Evolutionary conservation across 2,329 filamentous ascomycete genomes (phyloP).

Genomic region (Penicillium sp.): DNA sequence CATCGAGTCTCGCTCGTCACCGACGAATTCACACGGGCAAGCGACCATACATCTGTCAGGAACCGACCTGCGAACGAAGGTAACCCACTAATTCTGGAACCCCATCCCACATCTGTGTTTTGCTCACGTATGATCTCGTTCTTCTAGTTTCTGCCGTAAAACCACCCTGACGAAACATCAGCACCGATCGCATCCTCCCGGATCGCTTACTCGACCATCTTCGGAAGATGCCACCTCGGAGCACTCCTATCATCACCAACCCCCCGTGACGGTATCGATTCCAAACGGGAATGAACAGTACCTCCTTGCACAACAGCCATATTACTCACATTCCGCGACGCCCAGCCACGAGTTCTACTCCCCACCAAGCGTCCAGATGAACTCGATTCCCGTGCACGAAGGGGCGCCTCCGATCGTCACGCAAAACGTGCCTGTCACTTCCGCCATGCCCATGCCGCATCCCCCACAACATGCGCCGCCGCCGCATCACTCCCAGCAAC

Average conservation of each 20-base stretch:
- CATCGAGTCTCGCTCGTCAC: constrained; percentile 47
- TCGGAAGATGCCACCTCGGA: constrained; percentile 45
- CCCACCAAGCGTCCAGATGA: constrained; percentile 38
- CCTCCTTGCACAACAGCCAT: constrained; percentile 42
- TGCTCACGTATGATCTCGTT: neutral
- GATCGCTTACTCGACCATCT: constrained; percentile 38
- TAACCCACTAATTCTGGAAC: constrained; percentile 25
- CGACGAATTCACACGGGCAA: constrained; percentile 47
- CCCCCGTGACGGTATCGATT: constrained; percentile 34
- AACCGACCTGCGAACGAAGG: constrained; percentile 46
- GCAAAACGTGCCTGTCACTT: constrained; percentile 36
- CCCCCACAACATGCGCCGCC: constrained; percentile 35
- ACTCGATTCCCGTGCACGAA: constrained; percentile 37
- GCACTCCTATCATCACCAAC: constrained; percentile 39
- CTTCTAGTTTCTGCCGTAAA: constrained; percentile 45
- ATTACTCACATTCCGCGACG: constrained; percentile 39
- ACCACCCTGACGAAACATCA: constrained; percentile 48
- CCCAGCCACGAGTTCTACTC: constrained; percentile 44
- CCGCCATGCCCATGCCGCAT: constrained; percentile 35
- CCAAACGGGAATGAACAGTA: constrained; percentile 42
- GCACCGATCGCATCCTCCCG: constrained; percentile 44
- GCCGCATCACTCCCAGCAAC: constrained; percentile 40
- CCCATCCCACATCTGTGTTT: neutral
- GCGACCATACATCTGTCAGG: constrained; percentile 46
- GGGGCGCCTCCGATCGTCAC: constrained; percentile 35